Evolutionary conservation across 2,329 filamentous ascomycete genomes (phyloP), one percentile per base, ranked within the genome.

Genomic region (Stemphylium vesicarium): DNA sequence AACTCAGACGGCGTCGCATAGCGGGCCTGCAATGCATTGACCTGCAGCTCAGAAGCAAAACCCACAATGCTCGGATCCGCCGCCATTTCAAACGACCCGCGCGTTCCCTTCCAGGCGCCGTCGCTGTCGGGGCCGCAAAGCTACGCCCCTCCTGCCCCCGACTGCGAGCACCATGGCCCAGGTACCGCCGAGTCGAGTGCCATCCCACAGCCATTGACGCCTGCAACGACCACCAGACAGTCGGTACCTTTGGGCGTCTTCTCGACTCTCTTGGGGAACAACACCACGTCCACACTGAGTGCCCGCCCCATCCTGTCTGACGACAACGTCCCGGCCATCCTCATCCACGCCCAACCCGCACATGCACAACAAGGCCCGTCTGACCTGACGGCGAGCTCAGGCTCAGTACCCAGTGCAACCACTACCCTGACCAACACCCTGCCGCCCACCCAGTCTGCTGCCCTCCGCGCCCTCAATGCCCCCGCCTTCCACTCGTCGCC

Each of bases 11-110:
- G 63, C 60, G 63, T 60, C 62, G 68, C 64, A 66, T 69, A 68
- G 65, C 67, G 65, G 57, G 58, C 61, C 71, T 74, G 70, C 73
- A 74, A 74, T 75, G 72, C 73, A 75, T 69, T 70, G 68, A 71
- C 66, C 63, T 72, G 70, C 68, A 72, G 69, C 65, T 66, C 66
- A 70, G 63, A 66, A 67, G 54, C 62, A 67, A 57, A 59, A 40
- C 50, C 59, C 64, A 74, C 71, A 66, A 73, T 74, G 69, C 56
- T 62, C 63, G 63, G 68, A 59, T 57, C 62, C 61, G 59, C 59
- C 47, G 56, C 62, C 58, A 57, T 62, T 59, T 65, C 63, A 61
- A 61, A 60, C 55, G 56, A 64, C 48, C 60, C 65, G 58, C 59
- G 57, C 64, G 63, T 64, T 60, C 58, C 54, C 47, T 45, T 57